These are phyloP conservation scores for Populus davidiana DNA, from an alignment of 345 rosid genomes.

Conservation along the genomic window DNA sequence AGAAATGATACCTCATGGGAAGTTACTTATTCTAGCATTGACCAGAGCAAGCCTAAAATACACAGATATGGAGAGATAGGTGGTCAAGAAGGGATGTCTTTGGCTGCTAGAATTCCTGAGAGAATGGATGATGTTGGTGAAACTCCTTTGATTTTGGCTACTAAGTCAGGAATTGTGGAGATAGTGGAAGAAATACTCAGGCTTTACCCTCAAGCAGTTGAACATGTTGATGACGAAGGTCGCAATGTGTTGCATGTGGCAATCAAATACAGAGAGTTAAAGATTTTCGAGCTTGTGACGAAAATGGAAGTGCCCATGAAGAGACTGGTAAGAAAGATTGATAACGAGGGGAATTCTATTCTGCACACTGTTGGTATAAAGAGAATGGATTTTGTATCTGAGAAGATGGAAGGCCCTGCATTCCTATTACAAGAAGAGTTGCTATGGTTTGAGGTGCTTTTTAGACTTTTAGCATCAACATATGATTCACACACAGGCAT, in stretches of 20 bases:
- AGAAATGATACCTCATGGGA: slow-evolving; percentile 10
- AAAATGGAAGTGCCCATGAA: slow-evolving; percentile 6
- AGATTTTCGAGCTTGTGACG: slow-evolving; percentile 13
- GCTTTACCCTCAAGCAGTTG: slow-evolving; percentile 17
- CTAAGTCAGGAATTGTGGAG: slow-evolving; percentile 4
- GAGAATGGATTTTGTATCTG: background rate
- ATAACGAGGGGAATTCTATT: background rate
- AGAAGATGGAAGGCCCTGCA: slow-evolving; percentile 16
- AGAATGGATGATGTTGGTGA: background rate
- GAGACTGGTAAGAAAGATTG: background rate
- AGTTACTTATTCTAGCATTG: background rate
- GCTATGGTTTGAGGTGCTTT: background rate
- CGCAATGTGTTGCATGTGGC: slow-evolving; percentile 28
- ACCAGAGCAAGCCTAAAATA: background rate
- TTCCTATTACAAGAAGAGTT: slow-evolving; percentile 8
- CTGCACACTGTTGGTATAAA: background rate
- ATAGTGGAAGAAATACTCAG: slow-evolving; percentile 7
- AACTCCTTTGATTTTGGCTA: slow-evolving; percentile 20
- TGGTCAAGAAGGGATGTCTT: background rate
- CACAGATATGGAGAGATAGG: background rate
- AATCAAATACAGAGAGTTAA: slow-evolving; percentile 3
- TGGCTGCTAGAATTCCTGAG: background rate
- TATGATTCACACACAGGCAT: too few relatives aligned
- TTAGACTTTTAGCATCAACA: too few relatives aligned
- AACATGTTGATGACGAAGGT: slow-evolving; percentile 13